Evolutionary conservation across 805 yeast species (phyloP), one percentile per base, ranked within the genome.

Genomic region (Groenewaldozyma tartarivorans): DNA sequence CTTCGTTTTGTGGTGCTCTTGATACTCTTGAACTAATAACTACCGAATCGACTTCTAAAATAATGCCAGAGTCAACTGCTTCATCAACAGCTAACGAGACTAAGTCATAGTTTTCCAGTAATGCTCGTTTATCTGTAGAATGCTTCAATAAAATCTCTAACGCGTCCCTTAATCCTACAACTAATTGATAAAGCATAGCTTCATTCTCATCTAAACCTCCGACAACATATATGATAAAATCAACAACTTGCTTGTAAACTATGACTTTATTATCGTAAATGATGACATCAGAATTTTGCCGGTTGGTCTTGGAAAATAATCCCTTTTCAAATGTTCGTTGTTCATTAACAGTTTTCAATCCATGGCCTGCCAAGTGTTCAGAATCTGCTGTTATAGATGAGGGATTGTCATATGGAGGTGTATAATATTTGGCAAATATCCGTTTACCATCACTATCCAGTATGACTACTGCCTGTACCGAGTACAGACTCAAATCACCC

Each of bases 1-100:
- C 67, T 52, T 86, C 95, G 48, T 71, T 76, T 26, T 76, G 62
- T 35, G 96, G 95, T 24, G 92, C 79, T 45, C 77, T 75, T n/a
- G 97, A 83, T 20, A 88, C 95, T 63, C 98, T 75, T 13, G 94
- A 75, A 2, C 90, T 88, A 51, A 92, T 83, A 33, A 84, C 77
- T 27, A 81, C 75, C 4, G 94, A 78, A 55, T 92, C 96, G 20
- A 87, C 81, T 61, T 92, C 96, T 51, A 92, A 71, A 42, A 92
- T 77, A 48, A 92, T 77, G 32, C 97, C 98, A 57, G 88, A 94
- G 58, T 92, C 98, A 38, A 92, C 69, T 6, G 94, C 73, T 63
- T 92, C 97, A 61, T 92, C 98, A 34, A 88, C 74, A 3, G 94
- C 84, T 59, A 92, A 71, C 34, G 85, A 69, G 30, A 87, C 81